Base-by-base conservation (phyloP, 2,329 filamentous ascomycete genomes). In the Allantophomopsis cytisporea region DNA sequence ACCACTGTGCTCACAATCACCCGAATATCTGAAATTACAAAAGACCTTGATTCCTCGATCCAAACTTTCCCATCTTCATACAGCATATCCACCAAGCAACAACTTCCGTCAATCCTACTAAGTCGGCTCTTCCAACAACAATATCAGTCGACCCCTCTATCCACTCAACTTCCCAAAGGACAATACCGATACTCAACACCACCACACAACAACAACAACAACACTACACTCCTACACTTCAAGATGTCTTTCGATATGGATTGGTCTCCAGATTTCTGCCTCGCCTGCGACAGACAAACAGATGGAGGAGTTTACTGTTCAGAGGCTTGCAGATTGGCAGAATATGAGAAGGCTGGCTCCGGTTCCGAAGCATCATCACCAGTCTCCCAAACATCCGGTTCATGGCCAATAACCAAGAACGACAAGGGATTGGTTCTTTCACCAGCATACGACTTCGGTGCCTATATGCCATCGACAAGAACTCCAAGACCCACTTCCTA, bases 211-310 rank as follows among this genome's bases (percentile, higher is more conserved):
- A 8, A 34, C 12, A 14, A 8, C 31, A 34, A n/a, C 12, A 34
- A 3, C 5, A 34, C 35, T 14, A 17, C 35, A 14, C 14, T 14
- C 35, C 18, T 39, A 28, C 14, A 31, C 10, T 11, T 36, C 43
- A 49, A 45, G 44, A 56, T 57, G 54, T 36, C 38, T 31, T 47
- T 45, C 41, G 48, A 56, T 45, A 55, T 57, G 50, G 55, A 58
- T 39, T 94, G 88, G 86, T 83, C 83, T 53, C 84, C 83, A 60
- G 81, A 93, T 62, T 94, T 86, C 73, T 95, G 88, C 71, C 77
- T 95, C 52, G 79, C 83, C 66, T 95, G 88, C 68, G 88, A 95
- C 65, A 81, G 82, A 64, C 84, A 93, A 64, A 87, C 83, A 44
- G 74, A 83, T 47, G 78, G 78, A 41, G 79, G 79, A 45, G 77